Base-by-base conservation (phyloP, 805 yeast genomes). In the Lipomyces japonicus region DNA sequence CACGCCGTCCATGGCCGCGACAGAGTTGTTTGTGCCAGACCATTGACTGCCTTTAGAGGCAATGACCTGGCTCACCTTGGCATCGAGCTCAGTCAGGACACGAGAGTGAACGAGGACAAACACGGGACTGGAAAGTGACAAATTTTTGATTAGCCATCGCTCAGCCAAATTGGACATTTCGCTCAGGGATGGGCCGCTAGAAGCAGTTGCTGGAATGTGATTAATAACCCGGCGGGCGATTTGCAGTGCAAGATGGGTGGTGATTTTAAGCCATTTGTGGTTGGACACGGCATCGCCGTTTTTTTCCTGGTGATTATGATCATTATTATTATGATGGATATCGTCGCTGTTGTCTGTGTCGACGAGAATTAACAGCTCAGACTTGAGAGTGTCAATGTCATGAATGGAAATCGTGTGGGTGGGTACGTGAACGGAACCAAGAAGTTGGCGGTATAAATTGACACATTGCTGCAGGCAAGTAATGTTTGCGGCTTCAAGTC, bases 401-500 rank as follows among this genome's bases (percentile, higher is more conserved):
- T 24, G 32, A 24, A 21, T 38, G 24, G 44, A 19, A 3, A 51
- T 47, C n/a, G 43, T 9, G 12, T 44, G 38, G 12, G 46, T 39
- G 18, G 48, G 44, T 2, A 12, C 39, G 32, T 44, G 36, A 25
- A 47, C 43, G 12, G 52, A 51, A 10, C 14, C 45, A 26, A 7
- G 74, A 61, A 87, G 67, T 65, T 84, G 93, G 62, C 84, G 83
- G 71, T 79, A 87, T 38, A 89, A 68, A 19, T 84, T 80, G 35
- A 80, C 66, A 59, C 95, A 85, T 45, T 88, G 74, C 65, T 86
- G 81, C 35, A 86, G 73, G 64, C 95, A 87, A 25, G 86, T 89
- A 44, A 86, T 71, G 67, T 87, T 95, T 56, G 95, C 77, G 28
- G 89, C 81, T 66, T 88, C 95, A 0, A 96, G 91, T 59, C 95